These are phyloP conservation scores for Rubus parviflorus DNA, from an alignment of 306 rosid genomes.

Conservation along the genomic window DNA sequence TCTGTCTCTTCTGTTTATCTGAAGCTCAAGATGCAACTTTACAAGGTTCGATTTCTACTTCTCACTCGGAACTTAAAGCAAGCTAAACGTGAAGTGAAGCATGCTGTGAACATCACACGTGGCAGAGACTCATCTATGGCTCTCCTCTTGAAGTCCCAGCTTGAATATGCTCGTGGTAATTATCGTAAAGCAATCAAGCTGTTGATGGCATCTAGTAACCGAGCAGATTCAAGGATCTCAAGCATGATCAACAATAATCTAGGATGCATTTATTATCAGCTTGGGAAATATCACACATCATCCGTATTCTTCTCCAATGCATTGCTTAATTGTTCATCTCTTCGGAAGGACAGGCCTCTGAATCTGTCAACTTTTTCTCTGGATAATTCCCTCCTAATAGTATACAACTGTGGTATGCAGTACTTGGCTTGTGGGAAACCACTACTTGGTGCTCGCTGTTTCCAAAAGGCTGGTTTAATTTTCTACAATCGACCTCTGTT, in stretches of 20 bases:
- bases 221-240: constrained; percentile 64
- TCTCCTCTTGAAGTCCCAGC: constrained; percentile 92
- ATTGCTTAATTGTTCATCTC: constrained; percentile 61
- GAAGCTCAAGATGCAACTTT: constrained; percentile 93
- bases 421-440: constrained; percentile 92
- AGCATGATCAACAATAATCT: constrained; percentile 88
- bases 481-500: constrained; percentile 79
- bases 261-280: constrained; percentile 96
- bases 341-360: constrained; percentile 73
- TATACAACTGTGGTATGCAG: constrained; percentile 91
- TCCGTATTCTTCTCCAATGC: constrained; percentile 90
- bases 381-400: constrained; percentile 79
- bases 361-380: constrained; percentile 71
- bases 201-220: constrained; percentile 79
- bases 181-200: constrained; percentile 96
- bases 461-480: constrained; percentile 84
- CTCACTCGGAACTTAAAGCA: constrained; percentile 86
- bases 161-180: constrained; percentile 95
- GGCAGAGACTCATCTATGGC: constrained; percentile 90
- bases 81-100: constrained; percentile 95
- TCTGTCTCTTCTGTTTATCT: constrained; percentile 67
- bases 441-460: constrained; percentile 83
- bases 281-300: constrained; percentile 86
- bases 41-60: constrained; percentile 87
- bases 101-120: constrained; percentile 91